These are phyloP conservation scores for Populus euphratica DNA, from an alignment of 345 rosid genomes.

Conservation along the genomic window DNA sequence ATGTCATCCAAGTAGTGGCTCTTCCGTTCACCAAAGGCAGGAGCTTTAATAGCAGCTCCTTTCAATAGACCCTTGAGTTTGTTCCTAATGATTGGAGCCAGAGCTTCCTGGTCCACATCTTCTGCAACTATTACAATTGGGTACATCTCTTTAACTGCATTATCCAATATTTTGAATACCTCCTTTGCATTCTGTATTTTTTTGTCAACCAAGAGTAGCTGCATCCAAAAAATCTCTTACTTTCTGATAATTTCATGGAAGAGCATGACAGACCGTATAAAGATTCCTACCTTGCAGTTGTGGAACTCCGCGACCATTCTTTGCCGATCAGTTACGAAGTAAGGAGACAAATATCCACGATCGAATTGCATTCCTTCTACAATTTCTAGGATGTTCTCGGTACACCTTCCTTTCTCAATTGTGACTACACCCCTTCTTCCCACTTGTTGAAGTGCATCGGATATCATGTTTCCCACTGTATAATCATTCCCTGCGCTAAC, in stretches of 20 bases:
- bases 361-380: conserved; percentile 92
- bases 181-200: conserved; percentile 75
- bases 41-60: conserved; percentile 87
- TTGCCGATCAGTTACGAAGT: conserved; percentile 69
- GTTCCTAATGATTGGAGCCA: conserved; percentile 78
- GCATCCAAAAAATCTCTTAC: conserved; percentile 35
- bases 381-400: conserved; percentile 55
- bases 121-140: conserved; percentile 81
- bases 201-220: conserved; percentile 86
- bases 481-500: conserved; percentile 87
- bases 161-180: conserved; percentile 77
- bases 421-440: conserved; percentile 74
- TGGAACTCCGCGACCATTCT: conserved; percentile 66
- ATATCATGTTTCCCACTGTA: conserved; percentile 66
- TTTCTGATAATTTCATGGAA: conserved; percentile 29
- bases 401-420: conserved; percentile 59
- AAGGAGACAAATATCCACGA: conserved; percentile 79
- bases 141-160: conserved; percentile 77
- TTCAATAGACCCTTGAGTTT: conserved; percentile 73
- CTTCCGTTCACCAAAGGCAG: conserved; percentile 85
- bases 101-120: conserved; percentile 70
- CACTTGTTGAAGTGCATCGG: conserved; percentile 58
- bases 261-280: conserved; percentile 14
- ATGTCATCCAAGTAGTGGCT: conserved; percentile 88
- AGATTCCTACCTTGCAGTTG: conserved; percentile 65